Base-by-base conservation (phyloP, 305 asterid species). In the Fraxinus sp. region DNA sequence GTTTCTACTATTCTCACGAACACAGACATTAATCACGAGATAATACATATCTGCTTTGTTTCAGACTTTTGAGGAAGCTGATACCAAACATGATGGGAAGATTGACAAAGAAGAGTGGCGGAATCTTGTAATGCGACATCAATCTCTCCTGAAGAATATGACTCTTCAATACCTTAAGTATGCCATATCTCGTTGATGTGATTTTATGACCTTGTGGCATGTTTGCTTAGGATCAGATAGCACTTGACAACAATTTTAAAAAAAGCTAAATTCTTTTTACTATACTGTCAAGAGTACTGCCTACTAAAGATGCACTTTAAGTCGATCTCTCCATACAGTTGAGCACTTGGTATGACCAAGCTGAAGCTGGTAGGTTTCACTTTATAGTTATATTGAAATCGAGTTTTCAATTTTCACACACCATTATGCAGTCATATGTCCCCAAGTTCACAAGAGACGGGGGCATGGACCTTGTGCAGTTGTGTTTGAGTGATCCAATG, bases 31-130 rank as follows among this genome's bases (percentile, higher is more conserved):
- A 83, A 32, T 83, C 26, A 4, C 20, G 43, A 46, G 43, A 84
- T 57, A 75, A 52, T 36, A 37, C 73, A 33, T 57, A 75, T 66
- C 74, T 35, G 8, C 81, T 81, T 84, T 83, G 81, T 82, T 87
- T 86, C 89, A 95, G 98, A 95, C 98, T 66, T 95, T 95, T 85
- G 98, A 93, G 88, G 98, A 95, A 90, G 97, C 97, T 46, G 97
- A 93, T 79, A 93, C 97, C 28, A 95, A 95, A 83, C 93, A 90
- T 39, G 97, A 93, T 1, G 98, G 97, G 79, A 92, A 89, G 89
- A 93, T 95, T 73, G 98, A 95, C 87, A 95, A 89, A 84, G 98
- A 95, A 83, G 98, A 95, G 86, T 95, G 98, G 98, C 81, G 91
- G 80, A 90, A 75, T 87, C 95, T 95, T 81, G 98, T 92, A 68